Conservation (phyloP, 352 stramenopile genomes). For the Globisporangium irregulare region DNA sequence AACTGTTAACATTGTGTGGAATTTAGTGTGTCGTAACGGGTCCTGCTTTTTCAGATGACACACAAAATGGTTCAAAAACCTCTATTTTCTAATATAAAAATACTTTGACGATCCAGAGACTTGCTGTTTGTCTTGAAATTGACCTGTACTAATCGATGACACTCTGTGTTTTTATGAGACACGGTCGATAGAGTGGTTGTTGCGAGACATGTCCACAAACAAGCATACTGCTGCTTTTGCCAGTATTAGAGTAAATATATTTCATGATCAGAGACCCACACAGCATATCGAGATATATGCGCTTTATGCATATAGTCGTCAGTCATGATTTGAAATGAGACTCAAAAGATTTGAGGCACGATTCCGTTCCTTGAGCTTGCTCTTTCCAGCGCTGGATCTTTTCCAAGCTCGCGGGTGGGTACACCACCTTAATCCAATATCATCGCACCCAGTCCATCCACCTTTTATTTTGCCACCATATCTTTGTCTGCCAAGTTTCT, state of each 20-base stretch:
- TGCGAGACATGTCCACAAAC: background rate
- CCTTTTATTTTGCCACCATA: background rate
- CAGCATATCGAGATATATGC: accelerated
- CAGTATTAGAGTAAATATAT: background rate
- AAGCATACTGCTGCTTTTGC: background rate
- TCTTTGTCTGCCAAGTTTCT: background rate
- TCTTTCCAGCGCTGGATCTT: background rate
- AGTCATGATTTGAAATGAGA: background rate
- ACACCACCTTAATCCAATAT: background rate
- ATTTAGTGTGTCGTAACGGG: background rate
- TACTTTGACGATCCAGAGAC: background rate
- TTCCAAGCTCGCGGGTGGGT: background rate
- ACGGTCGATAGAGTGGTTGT: background rate
- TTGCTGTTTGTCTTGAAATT: background rate
- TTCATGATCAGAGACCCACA: background rate
- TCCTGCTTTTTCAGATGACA: background rate
- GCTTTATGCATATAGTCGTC: accelerated
- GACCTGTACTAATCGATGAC: background rate
- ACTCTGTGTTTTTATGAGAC: background rate
- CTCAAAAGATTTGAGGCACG: background rate
- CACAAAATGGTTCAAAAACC: background rate
- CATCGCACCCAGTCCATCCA: background rate
- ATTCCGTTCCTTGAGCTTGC: background rate
- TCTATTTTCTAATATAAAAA: background rate
- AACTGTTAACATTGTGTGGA: too few relatives aligned